Base-by-base conservation (phyloP, 2,329 filamentous ascomycete genomes). In the Purpureocillium lavendulum region DNA sequence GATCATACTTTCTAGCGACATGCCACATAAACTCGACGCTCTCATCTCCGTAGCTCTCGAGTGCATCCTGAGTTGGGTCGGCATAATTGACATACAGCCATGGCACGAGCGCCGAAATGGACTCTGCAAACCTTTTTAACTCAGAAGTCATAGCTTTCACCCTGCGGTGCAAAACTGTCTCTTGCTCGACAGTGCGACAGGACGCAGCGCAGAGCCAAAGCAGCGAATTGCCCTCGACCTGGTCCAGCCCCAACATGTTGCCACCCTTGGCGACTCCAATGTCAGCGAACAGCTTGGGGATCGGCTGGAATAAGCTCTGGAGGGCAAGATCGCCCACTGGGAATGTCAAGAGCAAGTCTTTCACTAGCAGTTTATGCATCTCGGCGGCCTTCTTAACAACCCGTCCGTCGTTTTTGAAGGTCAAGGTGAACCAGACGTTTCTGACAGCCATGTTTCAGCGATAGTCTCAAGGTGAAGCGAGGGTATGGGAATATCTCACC, bases 1-100 rank as follows among this genome's bases (percentile, higher is more conserved):
- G 55, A 36, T 65, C 59, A 33, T 62, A 62, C 36, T 54, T 57
- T 17, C 46, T 42, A 4, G 52, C 45, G 11, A 59, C 39, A 9
- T 44, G 34, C 30, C 47, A 35, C 24, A 65, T 38, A 13, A 48
- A 54, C 5, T 44, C 48, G 29, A 62, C 43, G 26, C 61, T 67
- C 8, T 54, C 50, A 8, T 47, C 32, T 0, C 66, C 64, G 39
- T 67, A 69, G 4, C 57, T 48, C 7, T 40, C 15, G 12, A 67
- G 48, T 3, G 61, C 57, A 26, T 61, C 50, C 26, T 52, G 47
- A 15, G 50, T 53, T 17, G 47, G 40, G 18, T 55, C 54, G 4
- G 64, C 63, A 38, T 69, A 67, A 42, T 69, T 67, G 17, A 65
- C 52, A 44, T 66, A 69, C 16, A 66, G 5, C 21, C 21, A 26